These are phyloP conservation scores for Fusarium piperis DNA, from an alignment of 2,329 filamentous ascomycete genomes.

Conservation along the genomic window DNA sequence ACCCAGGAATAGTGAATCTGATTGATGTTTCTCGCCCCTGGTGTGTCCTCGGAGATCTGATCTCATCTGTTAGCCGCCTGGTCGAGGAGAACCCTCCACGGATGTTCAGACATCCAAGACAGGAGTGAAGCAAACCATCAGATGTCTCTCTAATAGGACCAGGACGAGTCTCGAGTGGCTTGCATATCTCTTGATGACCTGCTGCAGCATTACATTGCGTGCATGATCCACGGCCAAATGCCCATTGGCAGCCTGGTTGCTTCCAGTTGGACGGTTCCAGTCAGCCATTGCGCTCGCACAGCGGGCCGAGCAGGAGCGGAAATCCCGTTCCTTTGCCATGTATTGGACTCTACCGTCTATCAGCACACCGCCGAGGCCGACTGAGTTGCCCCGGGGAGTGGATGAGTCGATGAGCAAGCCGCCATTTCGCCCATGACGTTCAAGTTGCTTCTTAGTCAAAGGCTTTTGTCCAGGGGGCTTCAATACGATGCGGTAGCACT, in stretches of 20 bases:
- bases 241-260: neutral
- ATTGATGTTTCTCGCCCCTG: neutral
- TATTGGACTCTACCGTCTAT: neutral
- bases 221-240: neutral
- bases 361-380: neutral
- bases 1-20: constrained; percentile 27
- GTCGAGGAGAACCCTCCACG: neutral
- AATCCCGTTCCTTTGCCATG: neutral
- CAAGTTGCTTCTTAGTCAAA: constrained; percentile 5
- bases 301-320: neutral
- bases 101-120: neutral
- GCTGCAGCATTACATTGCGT: constrained; percentile 14
- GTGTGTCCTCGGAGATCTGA: neutral
- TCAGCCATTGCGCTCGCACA: neutral
- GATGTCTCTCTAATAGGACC: neutral
- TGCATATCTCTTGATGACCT: constrained; percentile 14
- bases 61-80: constrained; percentile 4
- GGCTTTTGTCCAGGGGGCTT: neutral
- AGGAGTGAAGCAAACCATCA: neutral
- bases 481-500: neutral
- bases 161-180: constrained; percentile 5
- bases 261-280: neutral
- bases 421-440: neutral
- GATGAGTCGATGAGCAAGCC: neutral
- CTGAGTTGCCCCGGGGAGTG: neutral